phyloP scores from a whole-genome alignment of 495 filamentous ascomycete genomes.

The Podospora comata region DNA sequence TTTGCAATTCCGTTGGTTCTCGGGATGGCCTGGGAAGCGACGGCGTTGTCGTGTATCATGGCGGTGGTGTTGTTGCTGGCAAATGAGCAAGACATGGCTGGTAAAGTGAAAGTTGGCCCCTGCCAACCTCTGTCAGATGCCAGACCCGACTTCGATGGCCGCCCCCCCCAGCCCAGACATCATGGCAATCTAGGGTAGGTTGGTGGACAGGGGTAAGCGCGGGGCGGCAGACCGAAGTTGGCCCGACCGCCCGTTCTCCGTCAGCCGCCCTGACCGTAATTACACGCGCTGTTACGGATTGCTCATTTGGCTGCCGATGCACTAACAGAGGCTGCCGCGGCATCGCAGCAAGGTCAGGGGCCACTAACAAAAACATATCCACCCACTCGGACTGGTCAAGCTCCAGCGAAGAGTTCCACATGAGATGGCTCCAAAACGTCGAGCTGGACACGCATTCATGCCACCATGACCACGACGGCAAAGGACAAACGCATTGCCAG shows the following conservation, averaged over 20 bases:
- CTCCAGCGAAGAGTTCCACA: neutral
- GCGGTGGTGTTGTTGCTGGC: constrained; percentile 2
- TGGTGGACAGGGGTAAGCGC: constrained; percentile 3
- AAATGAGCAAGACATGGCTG: neutral
- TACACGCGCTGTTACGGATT: constrained; percentile 4
- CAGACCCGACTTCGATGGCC: constrained; percentile 3
- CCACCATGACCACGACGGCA: neutral
- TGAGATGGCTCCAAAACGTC: too few relatives aligned
- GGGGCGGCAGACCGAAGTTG: constrained; percentile 5
- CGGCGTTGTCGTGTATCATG: constrained; percentile 5
- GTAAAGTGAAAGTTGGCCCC: neutral
- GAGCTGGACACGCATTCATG: too few relatives aligned
- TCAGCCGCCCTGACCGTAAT: neutral
- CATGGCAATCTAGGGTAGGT: neutral
- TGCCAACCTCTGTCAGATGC: constrained; percentile 3
- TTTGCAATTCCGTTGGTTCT: constrained; percentile 8
- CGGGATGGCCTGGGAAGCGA: neutral
- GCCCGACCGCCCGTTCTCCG: neutral
- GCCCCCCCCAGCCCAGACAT: neutral
- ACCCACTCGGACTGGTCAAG: neutral
- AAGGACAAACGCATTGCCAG: constrained; percentile 9
- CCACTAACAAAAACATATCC: neutral
- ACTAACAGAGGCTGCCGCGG: constrained; percentile 5
- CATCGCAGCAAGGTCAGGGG: neutral
- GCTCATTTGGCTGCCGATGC: constrained; percentile 9